Evolutionary conservation across 2,329 filamentous ascomycete genomes (phyloP), one percentile per base, ranked within the genome.

Genomic region (Camillea tinctor): DNA sequence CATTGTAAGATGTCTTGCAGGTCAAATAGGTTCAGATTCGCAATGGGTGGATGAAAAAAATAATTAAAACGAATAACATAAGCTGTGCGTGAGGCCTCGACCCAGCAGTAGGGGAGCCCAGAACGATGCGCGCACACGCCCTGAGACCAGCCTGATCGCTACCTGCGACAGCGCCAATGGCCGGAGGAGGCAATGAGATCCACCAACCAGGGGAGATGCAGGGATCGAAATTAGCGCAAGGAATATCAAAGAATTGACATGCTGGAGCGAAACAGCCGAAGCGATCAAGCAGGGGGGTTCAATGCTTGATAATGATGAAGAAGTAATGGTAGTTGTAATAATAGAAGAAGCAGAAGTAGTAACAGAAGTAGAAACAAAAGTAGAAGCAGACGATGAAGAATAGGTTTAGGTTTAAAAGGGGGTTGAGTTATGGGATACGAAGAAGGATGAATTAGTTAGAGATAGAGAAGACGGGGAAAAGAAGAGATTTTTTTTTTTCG

Each of bases 1-100:
- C 72, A 74, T 74, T 26, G 55, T 66, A 49, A 58, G 63, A 55
- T 57, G 55, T 22, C 58, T 57, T 52, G 58, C 54, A 52, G 54
- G 36, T 50, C 30, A 51, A 2, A 48, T 50, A 13, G 7, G 13
- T 4, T 50, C 21, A 7, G 49, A 44, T 44, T 44, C 15, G 11
- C 36, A 44, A 44, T 44, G 36, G 36, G 36, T 44, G 36, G 36
- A 44, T 44, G n/a, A 44, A 17, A 30, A 30, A 30, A 4, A 30
- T 9, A 4, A 30, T n/a, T n/a, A n/a, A n/a, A n/a, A n/a, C n/a
- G n/a, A n/a, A n/a, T n/a, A n/a, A n/a, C n/a, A 30, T 7, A 30
- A 44, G 36, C 36, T 44, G 11, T 44, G 36, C 11, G 36, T 44
- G 36, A 44, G 36, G 36, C 36, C 36, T 44, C 36, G 36, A n/a